Base-by-base conservation (phyloP, 345 rosid species). In the Eucalyptus regnans region DNA sequence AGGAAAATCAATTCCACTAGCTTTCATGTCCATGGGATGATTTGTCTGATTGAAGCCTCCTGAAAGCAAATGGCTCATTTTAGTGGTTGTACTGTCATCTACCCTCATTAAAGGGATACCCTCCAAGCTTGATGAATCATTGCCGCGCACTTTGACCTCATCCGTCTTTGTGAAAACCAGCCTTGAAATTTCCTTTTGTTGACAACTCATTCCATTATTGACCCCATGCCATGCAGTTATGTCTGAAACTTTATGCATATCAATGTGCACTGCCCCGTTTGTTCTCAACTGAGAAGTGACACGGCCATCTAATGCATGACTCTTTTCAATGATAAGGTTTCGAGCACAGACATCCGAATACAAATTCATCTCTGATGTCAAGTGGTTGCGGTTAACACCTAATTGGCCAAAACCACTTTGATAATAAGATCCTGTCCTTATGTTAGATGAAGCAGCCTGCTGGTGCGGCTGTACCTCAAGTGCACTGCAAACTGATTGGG, bases 101-200 rank as follows among this genome's bases (percentile, higher is more conserved):
- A 68, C 86, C 66, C 87, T 29, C 60, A 90, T 90, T 64, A 90
- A 84, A 80, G 90, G 90, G 88, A 88, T 83, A 86, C 88, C 92
- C 90, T 93, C 95, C 56, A 62, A 64, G 49, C 87, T 89, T 49
- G 92, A 90, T 86, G 91, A 87, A 89, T 88, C 88, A 71, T 58
- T 86, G 88, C 68, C 91, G 44, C 58, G 79, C 83, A 90, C 76
- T 66, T 85, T 91, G 41, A 5, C 41, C 58, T 88, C 88, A 49
- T 90, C 89, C 76, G 56, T 52, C 50, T 50, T 27, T 8, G 79
- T 31, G 86, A 93, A 88, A 86, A 41, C 84, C 48, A 44, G 84
- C 22, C 84, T 37, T 7, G 84, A 76, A 76, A 41, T 76, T 86
- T 91, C 86, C 88, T 88, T 84, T 12, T 68, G 81, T 88, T 56